phyloP scores from a whole-genome alignment of 116 monocot genomes.

The Iris pallida region DNA sequence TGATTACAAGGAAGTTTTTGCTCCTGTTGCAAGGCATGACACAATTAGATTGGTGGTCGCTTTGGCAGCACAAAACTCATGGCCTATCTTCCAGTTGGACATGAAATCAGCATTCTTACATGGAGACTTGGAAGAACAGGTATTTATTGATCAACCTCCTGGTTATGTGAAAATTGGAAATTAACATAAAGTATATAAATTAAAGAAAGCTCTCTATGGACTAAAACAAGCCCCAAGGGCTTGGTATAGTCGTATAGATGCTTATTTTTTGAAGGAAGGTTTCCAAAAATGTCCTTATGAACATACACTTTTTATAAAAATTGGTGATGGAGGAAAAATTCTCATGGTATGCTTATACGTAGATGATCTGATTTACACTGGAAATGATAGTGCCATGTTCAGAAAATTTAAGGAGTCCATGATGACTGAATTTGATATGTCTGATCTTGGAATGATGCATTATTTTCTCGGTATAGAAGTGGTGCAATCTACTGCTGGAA shows the following conservation, averaged over 20 bases:
- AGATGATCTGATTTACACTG: slow-evolving; percentile 12
- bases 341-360: slow-evolving; percentile 14
- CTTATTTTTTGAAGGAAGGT: slow-evolving; percentile 10
- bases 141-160: slow-evolving; percentile 16
- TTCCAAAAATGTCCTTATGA: slow-evolving; percentile 16
- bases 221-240: slow-evolving; percentile 12
- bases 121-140: slow-evolving; percentile 14
- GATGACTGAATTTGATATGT: slow-evolving; percentile 18
- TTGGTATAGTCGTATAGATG: slow-evolving; percentile 14
- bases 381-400: slow-evolving; percentile 19
- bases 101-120: slow-evolving; percentile 12
- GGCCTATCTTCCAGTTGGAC: slow-evolving; percentile 13
- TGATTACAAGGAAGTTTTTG: slow-evolving; percentile 12
- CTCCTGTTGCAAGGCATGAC: slow-evolving; percentile 13
- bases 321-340: slow-evolving; percentile 4
- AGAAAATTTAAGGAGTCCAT: slow-evolving; percentile 7
- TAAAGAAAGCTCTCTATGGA: slow-evolving; percentile 10
- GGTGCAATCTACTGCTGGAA: slow-evolving; percentile 4
- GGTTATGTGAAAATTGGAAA: slow-evolving; percentile 7
- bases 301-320: slow-evolving; percentile 13
- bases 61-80: slow-evolving; percentile 8
- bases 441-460: slow-evolving; percentile 12
- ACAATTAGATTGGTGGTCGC: slow-evolving; percentile 15
- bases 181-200: slow-evolving; percentile 5
- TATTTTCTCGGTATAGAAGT: slow-evolving; percentile 14